Conservation (phyloP, 1,284 basidiomycete species). For the Puccinia triticina region DNA sequence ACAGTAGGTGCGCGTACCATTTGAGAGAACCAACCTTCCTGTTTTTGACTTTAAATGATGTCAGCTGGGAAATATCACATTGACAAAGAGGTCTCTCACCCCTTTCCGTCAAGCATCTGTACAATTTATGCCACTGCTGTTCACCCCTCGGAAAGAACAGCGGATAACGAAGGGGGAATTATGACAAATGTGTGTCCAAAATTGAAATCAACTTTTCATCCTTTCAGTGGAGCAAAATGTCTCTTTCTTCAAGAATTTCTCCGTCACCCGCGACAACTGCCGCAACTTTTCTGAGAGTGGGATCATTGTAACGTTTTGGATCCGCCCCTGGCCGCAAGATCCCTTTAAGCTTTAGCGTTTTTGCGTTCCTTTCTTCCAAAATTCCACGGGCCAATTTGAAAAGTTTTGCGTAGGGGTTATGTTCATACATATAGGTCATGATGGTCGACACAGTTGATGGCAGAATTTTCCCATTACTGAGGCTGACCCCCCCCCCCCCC, state of each 20-base stretch:
- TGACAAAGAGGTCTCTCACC: not conserved
- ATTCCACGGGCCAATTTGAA: not conserved
- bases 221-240: constrained; percentile 30
- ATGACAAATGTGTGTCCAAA: no score
- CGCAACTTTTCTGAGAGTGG: not conserved
- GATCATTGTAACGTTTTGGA: constrained; percentile 8
- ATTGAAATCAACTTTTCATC: no score
- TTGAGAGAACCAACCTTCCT: not conserved
- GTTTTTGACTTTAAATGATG: not conserved
- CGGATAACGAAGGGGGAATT: not conserved
- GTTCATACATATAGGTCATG: no score
- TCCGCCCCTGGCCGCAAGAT: not conserved
- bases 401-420: constrained; percentile 5
- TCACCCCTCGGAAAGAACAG: no score
- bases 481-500: not conserved
- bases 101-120: not conserved
- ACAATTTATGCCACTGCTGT: constrained; percentile 2
- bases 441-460: not conserved
- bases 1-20: constrained; percentile 10
- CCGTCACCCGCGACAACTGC: not conserved
- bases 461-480: not conserved
- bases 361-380: not conserved
- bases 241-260: not conserved
- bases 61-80: not conserved
- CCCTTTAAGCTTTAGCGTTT: no score